Base-by-base conservation (phyloP, 2,329 filamentous ascomycete species). In the Pseudogymnoascus sp. region DNA sequence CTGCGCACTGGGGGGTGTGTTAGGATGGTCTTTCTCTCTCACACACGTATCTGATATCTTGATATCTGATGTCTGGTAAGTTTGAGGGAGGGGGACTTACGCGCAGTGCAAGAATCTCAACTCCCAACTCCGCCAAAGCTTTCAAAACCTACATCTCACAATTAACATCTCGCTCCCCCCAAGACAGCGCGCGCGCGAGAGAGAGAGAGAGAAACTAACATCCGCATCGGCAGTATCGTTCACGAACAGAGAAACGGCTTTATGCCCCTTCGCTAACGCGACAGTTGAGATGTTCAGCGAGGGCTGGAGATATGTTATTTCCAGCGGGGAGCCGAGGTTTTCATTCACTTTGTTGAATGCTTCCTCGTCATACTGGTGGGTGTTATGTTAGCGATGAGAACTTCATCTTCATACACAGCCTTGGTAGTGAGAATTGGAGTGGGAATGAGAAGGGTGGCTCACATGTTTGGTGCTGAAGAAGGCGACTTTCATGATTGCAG, bases 161-260 rank as follows among this genome's bases (percentile, higher is more conserved):
- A 21, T 56, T 12, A 56, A 31, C 3, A 56, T 56, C 28, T 56
- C 14, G 7, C 12, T 1, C 4, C n/a, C 12, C 10, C 12, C n/a
- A 18, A 2, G 10, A 5, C 16, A 12, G 31, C 31, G 10, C 3
- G 31, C 7, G 28, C 3, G 31, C 7, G 28, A 28, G 28, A 28
- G 25, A 31, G 28, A 31, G 25, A 5, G 14, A 6, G 25, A 33
- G 25, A 12, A 33, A 4, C 50, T 21, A 11, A 87, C 82, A 1
- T 74, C 70, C 4, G 73, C 77, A 62, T 78, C 75, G 18, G 87
- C 76, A 4, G 74, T 73, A 74, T 89, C 86, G 73, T 89, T 89
- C 71, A 89, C 86, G 68, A 89, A 89, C 68, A 84, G 82, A 74
- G 86, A 89, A 59, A 89, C 78, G 63, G 85, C 86, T 44, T 80